Evolutionary conservation across 2,329 filamentous ascomycete species (phyloP).

Genomic region (Coniochaeta sp.): DNA sequence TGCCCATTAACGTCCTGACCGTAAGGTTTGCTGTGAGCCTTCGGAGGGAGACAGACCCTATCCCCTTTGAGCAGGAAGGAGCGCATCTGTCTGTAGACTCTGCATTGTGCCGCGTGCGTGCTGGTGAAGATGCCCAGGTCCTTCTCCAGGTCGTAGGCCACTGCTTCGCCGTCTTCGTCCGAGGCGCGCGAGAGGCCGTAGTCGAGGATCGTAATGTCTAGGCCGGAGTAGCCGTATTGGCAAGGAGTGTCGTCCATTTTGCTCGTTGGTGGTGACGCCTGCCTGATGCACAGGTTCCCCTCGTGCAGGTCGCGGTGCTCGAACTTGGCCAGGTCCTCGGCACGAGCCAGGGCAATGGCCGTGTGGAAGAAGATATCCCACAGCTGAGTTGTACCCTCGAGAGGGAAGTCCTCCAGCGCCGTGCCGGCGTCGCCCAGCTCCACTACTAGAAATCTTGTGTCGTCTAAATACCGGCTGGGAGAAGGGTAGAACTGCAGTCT

Average conservation of each 20-base stretch:
- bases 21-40: constrained; percentile 40
- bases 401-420: constrained; percentile 51
- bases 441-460: constrained; percentile 53
- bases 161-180: constrained; percentile 28
- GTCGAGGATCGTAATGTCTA: constrained; percentile 59
- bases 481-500: constrained; percentile 56
- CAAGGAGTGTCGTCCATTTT: constrained; percentile 20
- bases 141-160: constrained; percentile 53
- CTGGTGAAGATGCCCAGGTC: constrained; percentile 55
- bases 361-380: constrained; percentile 60
- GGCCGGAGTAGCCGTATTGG: constrained; percentile 51
- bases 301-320: constrained; percentile 64
- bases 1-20: constrained; percentile 34
- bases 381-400: constrained; percentile 41
- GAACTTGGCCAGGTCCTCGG: constrained; percentile 51
- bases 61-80: constrained; percentile 48
- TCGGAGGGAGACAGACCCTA: constrained; percentile 40
- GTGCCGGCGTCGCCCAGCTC: constrained; percentile 57
- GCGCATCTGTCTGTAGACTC: constrained; percentile 56
- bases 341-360: constrained; percentile 52
- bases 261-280: constrained; percentile 26
- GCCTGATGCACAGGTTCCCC: constrained; percentile 54
- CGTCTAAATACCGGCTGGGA: constrained; percentile 51
- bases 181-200: constrained; percentile 57
- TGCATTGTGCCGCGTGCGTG: constrained; percentile 52